Conservation (phyloP, 768 basidiomycete species). For the Lentinula boryana region DNA sequence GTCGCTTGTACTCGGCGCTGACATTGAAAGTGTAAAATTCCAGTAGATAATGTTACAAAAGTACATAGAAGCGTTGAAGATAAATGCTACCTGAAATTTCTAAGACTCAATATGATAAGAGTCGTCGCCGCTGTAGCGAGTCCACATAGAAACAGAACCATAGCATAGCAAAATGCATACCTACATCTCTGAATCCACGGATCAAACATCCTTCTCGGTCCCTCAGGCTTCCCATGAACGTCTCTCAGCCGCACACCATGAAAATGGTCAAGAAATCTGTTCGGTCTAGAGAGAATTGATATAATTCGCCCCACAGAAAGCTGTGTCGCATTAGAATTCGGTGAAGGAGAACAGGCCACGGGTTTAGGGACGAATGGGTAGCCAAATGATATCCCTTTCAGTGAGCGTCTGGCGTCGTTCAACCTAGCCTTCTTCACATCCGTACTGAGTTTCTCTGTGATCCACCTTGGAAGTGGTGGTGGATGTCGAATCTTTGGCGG, state of each 20-base stretch:
- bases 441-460: conserved; percentile 36
- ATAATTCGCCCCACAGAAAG: conserved; percentile 13
- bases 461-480: conserved; percentile 35
- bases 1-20: too few species aligned
- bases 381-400: conserved; percentile 44
- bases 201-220: conserved; percentile 46
- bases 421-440: conserved; percentile 35
- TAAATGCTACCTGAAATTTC: not conserved
- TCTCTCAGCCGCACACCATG: conserved; percentile 38
- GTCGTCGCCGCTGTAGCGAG: conserved; percentile 1
- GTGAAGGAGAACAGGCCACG: conserved; percentile 22
- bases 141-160: conserved; percentile 8
- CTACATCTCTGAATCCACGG: conserved; percentile 51
- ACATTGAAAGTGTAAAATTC: too few species aligned
- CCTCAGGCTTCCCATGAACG: conserved; percentile 38
- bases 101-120: conserved; percentile 9
- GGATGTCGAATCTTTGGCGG: conserved; percentile 5
- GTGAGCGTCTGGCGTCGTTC: conserved; percentile 36
- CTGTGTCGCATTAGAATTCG: conserved; percentile 10
- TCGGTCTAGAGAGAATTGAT: conserved; percentile 37
- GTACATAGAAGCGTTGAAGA: not conserved
- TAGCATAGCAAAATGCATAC: conserved; percentile 48
- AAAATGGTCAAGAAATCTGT: conserved; percentile 35
- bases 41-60: not conserved
- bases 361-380: conserved; percentile 60